A percentile compares a stretch with the other conserved stretches of the same genome.
Evolutionary conservation across 345 rosid genomes (phyloP).

Genomic region (Diplotaxis tenuifolia): DNA sequence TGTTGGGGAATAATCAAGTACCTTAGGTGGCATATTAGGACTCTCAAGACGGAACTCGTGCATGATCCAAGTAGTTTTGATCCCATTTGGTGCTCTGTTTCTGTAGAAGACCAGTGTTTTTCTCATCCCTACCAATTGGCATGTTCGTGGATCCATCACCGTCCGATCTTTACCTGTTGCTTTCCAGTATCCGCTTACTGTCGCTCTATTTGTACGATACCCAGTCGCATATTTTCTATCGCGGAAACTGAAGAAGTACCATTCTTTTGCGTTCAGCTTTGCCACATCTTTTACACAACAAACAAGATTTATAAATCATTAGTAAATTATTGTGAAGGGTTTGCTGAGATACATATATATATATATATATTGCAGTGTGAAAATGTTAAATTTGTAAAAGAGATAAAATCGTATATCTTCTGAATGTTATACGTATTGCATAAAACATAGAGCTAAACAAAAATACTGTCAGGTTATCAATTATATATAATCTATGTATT

Average conservation of each 20-base stretch:
- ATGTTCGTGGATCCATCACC: conserved; percentile 61
- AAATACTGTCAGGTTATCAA: not conserved
- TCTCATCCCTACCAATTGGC: conserved; percentile 86
- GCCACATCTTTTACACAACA: conserved; percentile 63
- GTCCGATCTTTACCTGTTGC: conserved; percentile 97
- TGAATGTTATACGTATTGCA: not conserved
- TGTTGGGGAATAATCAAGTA: conserved; percentile 33
- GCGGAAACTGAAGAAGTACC: conserved; percentile 97
- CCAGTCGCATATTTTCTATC: conserved; percentile 95
- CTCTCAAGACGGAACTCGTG: conserved; percentile 94
- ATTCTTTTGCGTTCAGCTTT: conserved; percentile 85
- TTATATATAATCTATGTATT: not conserved
- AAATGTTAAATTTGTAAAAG: not conserved
- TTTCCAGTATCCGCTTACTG: conserved; percentile 89
- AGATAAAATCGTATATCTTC: not conserved
- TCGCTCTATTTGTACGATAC: conserved; percentile 82
- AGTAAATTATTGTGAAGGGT: not conserved
- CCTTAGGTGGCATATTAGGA: conserved; percentile 95
- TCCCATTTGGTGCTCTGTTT: conserved; percentile 91
- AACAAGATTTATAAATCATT: not conserved
- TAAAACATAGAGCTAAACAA: not conserved
- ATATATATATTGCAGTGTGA: not conserved
- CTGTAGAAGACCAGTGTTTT: conserved; percentile 90
- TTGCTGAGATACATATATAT: no score
- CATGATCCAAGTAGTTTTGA: conserved; percentile 98